Evolutionary conservation across 192 early-diverging fungal species (phyloP).

Genomic region (Coemansia sp.): DNA sequence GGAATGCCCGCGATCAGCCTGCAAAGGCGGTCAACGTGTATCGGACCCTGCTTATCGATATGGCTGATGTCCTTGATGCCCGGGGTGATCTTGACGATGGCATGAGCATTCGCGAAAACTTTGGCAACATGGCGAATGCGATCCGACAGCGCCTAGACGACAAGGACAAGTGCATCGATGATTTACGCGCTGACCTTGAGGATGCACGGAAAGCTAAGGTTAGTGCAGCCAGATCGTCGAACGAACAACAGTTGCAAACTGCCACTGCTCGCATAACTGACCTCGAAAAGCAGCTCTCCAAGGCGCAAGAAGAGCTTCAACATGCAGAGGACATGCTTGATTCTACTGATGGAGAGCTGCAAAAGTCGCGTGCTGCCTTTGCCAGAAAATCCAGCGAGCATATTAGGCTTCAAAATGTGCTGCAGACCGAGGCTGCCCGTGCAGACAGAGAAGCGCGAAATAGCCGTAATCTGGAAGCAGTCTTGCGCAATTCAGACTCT

Average conservation of each 20-base stretch:
- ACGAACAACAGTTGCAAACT: constrained; percentile 10
- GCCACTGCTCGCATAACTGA: constrained; percentile 13
- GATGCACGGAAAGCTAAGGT: constrained; percentile 6
- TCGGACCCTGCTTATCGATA: constrained; percentile 35
- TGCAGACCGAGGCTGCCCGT: too few species aligned
- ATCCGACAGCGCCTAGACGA: constrained; percentile 27
- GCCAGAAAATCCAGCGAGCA: too few species aligned
- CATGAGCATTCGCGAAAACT: constrained; percentile 42
- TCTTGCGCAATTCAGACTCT: not conserved
- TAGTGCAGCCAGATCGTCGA: not conserved
- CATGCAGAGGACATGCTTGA: constrained; percentile 5
- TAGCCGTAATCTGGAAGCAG: not conserved
- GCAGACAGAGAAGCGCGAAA: not conserved
- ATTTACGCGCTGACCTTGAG: constrained; percentile 13
- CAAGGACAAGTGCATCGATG: constrained; percentile 18
- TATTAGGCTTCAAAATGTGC: too few species aligned
- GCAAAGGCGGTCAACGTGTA: constrained; percentile 25
- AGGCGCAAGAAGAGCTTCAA: constrained; percentile 25
- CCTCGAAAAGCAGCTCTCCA: constrained; percentile 24
- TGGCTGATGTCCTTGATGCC: constrained; percentile 30
- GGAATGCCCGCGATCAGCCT: not conserved
- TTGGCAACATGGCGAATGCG: constrained; percentile 30
- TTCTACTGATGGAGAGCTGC: not conserved
- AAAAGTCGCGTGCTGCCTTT: too few species aligned
- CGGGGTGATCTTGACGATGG: constrained; percentile 30